phyloP scores from a whole-genome alignment of 164 flowering plant genomes.

The Aristolochia fimbriata region DNA sequence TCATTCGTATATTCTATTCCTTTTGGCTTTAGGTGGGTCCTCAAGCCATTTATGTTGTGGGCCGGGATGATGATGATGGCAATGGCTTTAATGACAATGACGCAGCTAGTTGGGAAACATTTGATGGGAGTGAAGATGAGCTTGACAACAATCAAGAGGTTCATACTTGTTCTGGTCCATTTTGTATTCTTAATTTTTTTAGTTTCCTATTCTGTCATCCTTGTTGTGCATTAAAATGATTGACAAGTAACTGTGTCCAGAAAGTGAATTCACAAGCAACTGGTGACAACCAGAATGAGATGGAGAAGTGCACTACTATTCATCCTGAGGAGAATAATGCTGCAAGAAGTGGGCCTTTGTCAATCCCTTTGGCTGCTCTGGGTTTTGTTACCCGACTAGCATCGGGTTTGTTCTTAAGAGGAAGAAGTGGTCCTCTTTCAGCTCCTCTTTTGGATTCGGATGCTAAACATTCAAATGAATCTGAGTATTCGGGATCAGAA shows the following conservation, averaged over 20 bases:
- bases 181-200: background rate
- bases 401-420: slow-evolving; percentile 58
- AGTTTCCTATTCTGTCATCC: background rate
- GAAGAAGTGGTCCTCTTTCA: slow-evolving; percentile 36
- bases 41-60: slow-evolving; percentile 96
- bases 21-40: slow-evolving; percentile 78
- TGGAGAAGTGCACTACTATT: slow-evolving; percentile 6
- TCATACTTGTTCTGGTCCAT: slow-evolving; percentile 15
- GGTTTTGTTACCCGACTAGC: slow-evolving; percentile 77
- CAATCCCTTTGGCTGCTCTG: slow-evolving; percentile 72
- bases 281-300: slow-evolving; percentile 18
- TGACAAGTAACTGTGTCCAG: slow-evolving; percentile 23
- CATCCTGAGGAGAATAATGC: slow-evolving; percentile 33
- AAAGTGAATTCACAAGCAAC: slow-evolving; percentile 24
- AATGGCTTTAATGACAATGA: slow-evolving; percentile 64
- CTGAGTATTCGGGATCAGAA: slow-evolving; percentile 12
- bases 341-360: slow-evolving; percentile 54
- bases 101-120: slow-evolving; percentile 98
- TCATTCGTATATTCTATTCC: background rate
- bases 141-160: slow-evolving; percentile 59
- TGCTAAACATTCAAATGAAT: slow-evolving; percentile 28
- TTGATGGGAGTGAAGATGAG: slow-evolving; percentile 67
- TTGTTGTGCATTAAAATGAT: slow-evolving; percentile 1
- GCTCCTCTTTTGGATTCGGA: slow-evolving; percentile 21
- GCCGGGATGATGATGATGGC: slow-evolving; percentile 86